Conservation (phyloP, 2,329 filamentous ascomycete species). For the Diaporthe aspalathi region DNA sequence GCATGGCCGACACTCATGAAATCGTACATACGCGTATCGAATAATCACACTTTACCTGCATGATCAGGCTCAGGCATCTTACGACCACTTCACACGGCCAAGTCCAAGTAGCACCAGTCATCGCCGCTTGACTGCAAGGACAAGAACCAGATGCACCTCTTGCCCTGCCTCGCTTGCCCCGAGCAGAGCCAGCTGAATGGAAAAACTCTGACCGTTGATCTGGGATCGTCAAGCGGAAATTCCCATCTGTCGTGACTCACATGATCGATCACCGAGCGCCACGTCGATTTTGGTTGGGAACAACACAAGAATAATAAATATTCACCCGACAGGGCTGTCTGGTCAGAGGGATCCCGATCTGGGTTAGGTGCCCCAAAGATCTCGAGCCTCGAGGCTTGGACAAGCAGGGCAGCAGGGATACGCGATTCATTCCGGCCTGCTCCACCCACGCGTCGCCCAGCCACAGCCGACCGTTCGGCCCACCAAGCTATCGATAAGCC, state of each 20-base stretch:
- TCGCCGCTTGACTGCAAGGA: background rate
- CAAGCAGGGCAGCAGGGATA: slow-evolving; percentile 23
- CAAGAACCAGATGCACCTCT: background rate
- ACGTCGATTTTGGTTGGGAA: background rate
- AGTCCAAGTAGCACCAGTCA: background rate
- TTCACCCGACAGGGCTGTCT: background rate
- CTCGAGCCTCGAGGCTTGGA: slow-evolving; percentile 5
- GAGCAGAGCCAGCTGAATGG: background rate
- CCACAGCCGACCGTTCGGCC: slow-evolving; percentile 7
- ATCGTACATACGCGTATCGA: background rate
- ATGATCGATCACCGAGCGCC: slow-evolving; percentile 10
- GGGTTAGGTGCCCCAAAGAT: slow-evolving; percentile 6
- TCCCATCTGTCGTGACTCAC: slow-evolving; percentile 5
- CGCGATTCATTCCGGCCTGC: slow-evolving; percentile 17
- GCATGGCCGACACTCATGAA: background rate
- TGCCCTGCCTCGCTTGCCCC: background rate
- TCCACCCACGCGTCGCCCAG: slow-evolving; percentile 20
- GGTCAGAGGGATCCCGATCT: slow-evolving; percentile 11
- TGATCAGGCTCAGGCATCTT: background rate
- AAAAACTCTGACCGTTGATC: background rate
- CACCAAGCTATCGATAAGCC: slow-evolving; percentile 14
- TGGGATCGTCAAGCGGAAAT: background rate
- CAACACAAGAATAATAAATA: slow-evolving; percentile 16
- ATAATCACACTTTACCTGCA: background rate
- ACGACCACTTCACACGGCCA: background rate